A percentile compares a stretch with the other conserved stretches of the same genome.
These are phyloP conservation scores for Zygoascus bituminiphila DNA, from an alignment of 805 yeast species.

Conservation along the genomic window DNA sequence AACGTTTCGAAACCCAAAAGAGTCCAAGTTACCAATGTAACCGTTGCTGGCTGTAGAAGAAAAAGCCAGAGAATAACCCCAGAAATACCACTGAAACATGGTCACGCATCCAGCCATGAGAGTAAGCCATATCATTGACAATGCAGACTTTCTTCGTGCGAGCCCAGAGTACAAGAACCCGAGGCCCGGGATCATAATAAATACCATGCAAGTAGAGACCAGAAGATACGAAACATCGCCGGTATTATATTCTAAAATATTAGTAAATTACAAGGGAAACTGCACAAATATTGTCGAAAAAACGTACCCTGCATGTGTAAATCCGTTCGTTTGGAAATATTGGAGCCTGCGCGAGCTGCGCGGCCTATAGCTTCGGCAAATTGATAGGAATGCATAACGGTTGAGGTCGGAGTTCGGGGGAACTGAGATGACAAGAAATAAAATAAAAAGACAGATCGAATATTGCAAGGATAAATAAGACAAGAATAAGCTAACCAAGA, in stretches of 20 bases:
- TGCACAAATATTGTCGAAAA: not conserved
- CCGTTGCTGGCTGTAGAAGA: constrained; percentile 69
- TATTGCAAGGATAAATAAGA: too few relatives aligned
- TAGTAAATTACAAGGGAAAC: not conserved
- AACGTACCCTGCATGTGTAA: not conserved
- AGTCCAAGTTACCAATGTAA: constrained; percentile 78
- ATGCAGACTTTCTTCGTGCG: constrained; percentile 83
- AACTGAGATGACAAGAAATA: too few relatives aligned
- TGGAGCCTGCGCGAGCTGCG: not conserved
- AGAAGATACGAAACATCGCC: constrained; percentile 33
- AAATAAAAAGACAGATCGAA: too few relatives aligned
- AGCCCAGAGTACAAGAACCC: constrained; percentile 89
- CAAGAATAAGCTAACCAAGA: too few relatives aligned
- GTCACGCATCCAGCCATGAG: constrained; percentile 66
- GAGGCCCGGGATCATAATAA: constrained; percentile 91
- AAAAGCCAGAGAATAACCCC: constrained; percentile 96
- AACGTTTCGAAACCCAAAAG: constrained; percentile 73
- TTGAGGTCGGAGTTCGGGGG: too few relatives aligned
- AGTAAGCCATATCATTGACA: constrained; percentile 77
- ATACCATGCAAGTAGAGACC: constrained; percentile 45
- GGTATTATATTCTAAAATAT: constrained; percentile 24
- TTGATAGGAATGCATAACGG: constrained; percentile 6
- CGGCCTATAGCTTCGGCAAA: not conserved
- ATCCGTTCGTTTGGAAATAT: constrained; percentile 1
- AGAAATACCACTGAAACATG: constrained; percentile 88